Conservation (phyloP, 495 filamentous ascomycete species). For the Baudoinia panamericana region DNA sequence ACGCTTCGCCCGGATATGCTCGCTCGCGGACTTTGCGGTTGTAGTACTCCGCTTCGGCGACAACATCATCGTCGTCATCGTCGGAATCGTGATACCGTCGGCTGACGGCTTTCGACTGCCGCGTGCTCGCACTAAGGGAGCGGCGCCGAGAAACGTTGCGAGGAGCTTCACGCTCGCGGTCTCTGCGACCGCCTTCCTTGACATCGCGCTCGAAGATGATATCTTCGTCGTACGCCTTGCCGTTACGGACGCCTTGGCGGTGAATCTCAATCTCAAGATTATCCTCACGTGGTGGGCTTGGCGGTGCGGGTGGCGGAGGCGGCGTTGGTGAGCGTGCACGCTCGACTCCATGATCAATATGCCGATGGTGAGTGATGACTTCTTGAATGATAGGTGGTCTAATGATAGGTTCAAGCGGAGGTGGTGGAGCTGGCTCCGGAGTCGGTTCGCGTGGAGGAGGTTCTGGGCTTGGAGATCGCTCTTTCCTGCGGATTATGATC, state of each 20-base stretch:
- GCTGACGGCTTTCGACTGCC: slow-evolving; percentile 3
- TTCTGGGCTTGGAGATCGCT: slow-evolving; percentile 23
- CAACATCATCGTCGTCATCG: slow-evolving; percentile 28
- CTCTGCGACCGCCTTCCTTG: slow-evolving; percentile 24
- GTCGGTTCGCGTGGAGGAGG: slow-evolving; percentile 20
- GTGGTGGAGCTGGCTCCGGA: slow-evolving; percentile 32
- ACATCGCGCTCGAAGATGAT: slow-evolving; percentile 46
- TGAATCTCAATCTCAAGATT: slow-evolving; percentile 40
- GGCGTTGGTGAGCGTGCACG: slow-evolving; percentile 27
- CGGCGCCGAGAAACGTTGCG: neutral
- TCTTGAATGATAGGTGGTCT: slow-evolving; percentile 59
- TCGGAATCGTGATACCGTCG: too few species aligned
- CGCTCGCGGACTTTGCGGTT: slow-evolving; percentile 45
- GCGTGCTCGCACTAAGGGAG: slow-evolving; percentile 21
- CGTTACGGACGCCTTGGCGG: slow-evolving; percentile 25
- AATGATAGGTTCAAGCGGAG: slow-evolving; percentile 44
- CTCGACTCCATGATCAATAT: slow-evolving; percentile 62
- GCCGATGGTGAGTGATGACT: slow-evolving; percentile 70
- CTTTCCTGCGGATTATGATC: slow-evolving; percentile 31
- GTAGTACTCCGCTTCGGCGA: slow-evolving; percentile 54
- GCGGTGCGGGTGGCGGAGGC: slow-evolving; percentile 29
- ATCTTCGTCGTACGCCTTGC: slow-evolving; percentile 40
- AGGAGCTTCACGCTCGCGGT: neutral
- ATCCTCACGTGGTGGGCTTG: slow-evolving; percentile 22
- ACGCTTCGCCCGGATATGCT: slow-evolving; percentile 51